These are phyloP conservation scores for Cercis canadensis DNA, from an alignment of 306 rosid genomes.

Conservation along the genomic window DNA sequence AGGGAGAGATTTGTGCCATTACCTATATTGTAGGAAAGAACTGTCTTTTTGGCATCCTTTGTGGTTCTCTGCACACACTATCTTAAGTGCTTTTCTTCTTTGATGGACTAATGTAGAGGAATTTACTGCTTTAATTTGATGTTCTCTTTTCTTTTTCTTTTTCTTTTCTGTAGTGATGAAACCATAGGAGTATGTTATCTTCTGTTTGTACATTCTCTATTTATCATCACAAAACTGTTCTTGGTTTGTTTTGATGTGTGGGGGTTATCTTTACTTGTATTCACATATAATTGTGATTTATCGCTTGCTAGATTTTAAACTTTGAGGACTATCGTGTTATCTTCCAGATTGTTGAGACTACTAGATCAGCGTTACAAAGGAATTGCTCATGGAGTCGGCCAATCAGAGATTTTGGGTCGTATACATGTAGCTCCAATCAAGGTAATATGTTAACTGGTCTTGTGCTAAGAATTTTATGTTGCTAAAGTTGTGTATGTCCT, in stretches of 20 bases:
- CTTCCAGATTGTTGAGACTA: constrained; percentile 88
- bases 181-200: neutral
- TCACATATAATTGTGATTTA: constrained; percentile 13
- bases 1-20: neutral
- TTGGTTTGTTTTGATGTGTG: constrained; percentile 5
- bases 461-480: constrained; percentile 12
- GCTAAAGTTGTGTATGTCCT: constrained; percentile 22
- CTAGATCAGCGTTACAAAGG: constrained; percentile 94
- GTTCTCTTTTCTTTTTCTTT: neutral
- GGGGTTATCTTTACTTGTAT: constrained; percentile 9
- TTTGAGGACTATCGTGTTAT: constrained; percentile 25
- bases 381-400: constrained; percentile 98
- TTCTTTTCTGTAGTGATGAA: neutral
- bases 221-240: constrained; percentile 12
- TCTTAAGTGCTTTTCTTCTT: too few species aligned
- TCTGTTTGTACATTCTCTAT: neutral
- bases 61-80: neutral
- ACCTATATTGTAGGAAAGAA: neutral
- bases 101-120: too few species aligned
- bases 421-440: constrained; percentile 98
- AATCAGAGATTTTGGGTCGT: constrained; percentile 92
- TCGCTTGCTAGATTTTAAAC: constrained; percentile 29
- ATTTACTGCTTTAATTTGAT: neutral
- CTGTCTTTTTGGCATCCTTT: neutral
- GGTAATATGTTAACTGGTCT: constrained; percentile 51